A percentile compares a stretch with the other conserved stretches of the same genome.
phyloP scores from a whole-genome alignment of 1,139 yeast genomes.

The Diutina sp. region DNA sequence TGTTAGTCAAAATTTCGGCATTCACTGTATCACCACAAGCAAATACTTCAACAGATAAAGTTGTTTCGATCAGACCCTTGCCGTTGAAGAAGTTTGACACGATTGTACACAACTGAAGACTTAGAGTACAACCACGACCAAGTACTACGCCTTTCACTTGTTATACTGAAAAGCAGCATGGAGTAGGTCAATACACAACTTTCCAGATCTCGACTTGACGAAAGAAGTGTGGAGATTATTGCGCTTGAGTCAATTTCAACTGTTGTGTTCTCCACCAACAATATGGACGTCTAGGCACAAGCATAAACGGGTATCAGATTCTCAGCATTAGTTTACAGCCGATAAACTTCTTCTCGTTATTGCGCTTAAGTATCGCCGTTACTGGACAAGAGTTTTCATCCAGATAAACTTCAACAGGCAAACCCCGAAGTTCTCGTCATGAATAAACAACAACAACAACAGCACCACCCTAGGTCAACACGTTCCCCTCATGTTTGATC shows the following conservation, averaged over 20 bases:
- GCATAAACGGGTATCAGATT: too few relatives aligned
- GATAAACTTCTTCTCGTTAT: too few relatives aligned
- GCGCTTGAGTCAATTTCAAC: too few relatives aligned
- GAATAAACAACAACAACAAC: background rate
- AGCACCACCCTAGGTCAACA: background rate
- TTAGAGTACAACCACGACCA: slow-evolving; percentile 97
- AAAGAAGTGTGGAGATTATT: too few relatives aligned
- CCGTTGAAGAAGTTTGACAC: slow-evolving; percentile 82
- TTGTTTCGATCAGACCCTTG: slow-evolving; percentile 89
- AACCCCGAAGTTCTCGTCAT: background rate
- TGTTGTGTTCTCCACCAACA: too few relatives aligned
- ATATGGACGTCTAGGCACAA: too few relatives aligned
- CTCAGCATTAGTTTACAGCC: too few relatives aligned
- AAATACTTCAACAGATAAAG: slow-evolving; percentile 75
- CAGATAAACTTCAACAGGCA: background rate
- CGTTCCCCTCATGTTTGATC: too few relatives aligned
- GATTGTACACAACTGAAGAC: slow-evolving; percentile 90
- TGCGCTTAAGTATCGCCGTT: too few relatives aligned
- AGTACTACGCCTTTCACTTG: slow-evolving; percentile 86
- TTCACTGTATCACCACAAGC: slow-evolving; percentile 54
- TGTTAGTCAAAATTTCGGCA: slow-evolving; percentile 89
- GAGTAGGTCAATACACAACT: too few relatives aligned
- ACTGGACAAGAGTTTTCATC: background rate
- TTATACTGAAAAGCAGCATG: slow-evolving; percentile 12
- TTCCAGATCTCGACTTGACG: too few relatives aligned